These are phyloP conservation scores for Globisporangium nunn DNA, from an alignment of 352 stramenopile species.

Conservation along the genomic window DNA sequence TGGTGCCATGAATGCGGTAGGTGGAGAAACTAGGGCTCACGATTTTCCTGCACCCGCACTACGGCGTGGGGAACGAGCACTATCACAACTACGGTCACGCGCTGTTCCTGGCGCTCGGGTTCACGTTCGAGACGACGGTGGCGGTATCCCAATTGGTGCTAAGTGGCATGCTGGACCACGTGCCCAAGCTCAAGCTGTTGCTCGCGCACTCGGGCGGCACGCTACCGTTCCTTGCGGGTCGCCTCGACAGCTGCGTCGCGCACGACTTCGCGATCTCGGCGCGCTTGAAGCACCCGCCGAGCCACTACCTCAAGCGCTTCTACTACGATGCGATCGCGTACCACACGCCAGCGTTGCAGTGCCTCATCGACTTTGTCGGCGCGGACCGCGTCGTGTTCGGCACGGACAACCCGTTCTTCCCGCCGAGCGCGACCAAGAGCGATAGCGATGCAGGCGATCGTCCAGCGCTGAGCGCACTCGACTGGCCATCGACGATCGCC, in stretches of 20 bases:
- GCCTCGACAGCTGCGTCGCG: conserved; percentile 53
- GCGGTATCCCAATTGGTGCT: conserved; percentile 54
- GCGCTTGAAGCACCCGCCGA: conserved; percentile 34
- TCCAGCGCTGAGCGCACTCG: conserved; percentile 16
- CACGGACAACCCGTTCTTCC: conserved; percentile 67
- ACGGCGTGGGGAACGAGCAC: conserved; percentile 56
- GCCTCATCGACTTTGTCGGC: conserved; percentile 46
- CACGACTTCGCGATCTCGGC: conserved; percentile 37
- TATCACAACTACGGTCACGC: conserved; percentile 47
- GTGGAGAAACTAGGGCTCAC: conserved; percentile 30
- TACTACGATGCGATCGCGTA: conserved; percentile 64
- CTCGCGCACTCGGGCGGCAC: conserved; percentile 57
- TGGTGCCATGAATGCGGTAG: background rate
- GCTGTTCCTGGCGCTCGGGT: conserved; percentile 50
- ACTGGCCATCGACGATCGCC: conserved; percentile 32
- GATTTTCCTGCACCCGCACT: conserved; percentile 67
- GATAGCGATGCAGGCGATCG: background rate
- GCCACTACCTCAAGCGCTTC: conserved; percentile 46
- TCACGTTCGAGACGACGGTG: conserved; percentile 64
- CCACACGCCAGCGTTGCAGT: conserved; percentile 40
- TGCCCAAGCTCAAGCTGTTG: conserved; percentile 39
- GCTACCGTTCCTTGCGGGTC: conserved; percentile 49
- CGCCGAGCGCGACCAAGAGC: conserved; percentile 15
- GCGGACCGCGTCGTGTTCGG: conserved; percentile 49
- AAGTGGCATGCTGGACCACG: conserved; percentile 40